Evolutionary conservation across 78 protist species (phyloP).

Genomic region (Dictyostelium brefeldianum): DNA sequence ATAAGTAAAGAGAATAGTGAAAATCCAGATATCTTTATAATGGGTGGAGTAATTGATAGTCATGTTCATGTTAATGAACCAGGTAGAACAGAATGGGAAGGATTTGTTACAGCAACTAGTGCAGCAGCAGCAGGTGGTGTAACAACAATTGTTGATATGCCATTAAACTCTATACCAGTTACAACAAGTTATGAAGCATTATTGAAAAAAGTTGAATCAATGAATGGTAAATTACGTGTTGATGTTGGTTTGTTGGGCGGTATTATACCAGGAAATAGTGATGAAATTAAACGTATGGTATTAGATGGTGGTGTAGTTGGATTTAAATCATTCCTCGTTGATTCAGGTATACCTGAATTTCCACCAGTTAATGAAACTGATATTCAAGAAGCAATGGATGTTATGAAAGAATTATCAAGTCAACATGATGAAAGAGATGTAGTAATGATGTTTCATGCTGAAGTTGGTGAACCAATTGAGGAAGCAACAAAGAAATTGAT

Average conservation of each 20-base stretch:
- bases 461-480: conserved; percentile 45
- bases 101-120: conserved; percentile 63
- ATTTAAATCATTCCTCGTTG: conserved; percentile 53
- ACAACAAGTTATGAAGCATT: conserved; percentile 54
- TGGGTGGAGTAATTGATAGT: conserved; percentile 83
- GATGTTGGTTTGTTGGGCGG: conserved; percentile 82
- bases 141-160: conserved; percentile 84
- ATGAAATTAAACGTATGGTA: conserved; percentile 44
- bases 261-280: conserved; percentile 39
- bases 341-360: conserved; percentile 66
- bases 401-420: not conserved
- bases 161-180: conserved; percentile 71
- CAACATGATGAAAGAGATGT: conserved; percentile 30
- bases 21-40: conserved; percentile 16
- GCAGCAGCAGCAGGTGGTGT: conserved; percentile 90
- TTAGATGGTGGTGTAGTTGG: conserved; percentile 75
- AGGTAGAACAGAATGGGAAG: conserved; percentile 84
- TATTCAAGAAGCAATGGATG: conserved; percentile 42
- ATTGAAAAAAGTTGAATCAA: conserved; percentile 26
- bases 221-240: conserved; percentile 36
- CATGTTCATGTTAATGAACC: conserved; percentile 87
- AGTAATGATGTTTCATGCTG: conserved; percentile 82
- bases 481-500: not conserved
- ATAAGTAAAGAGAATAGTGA: not conserved
- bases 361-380: conserved; percentile 7